Conservation (phyloP, 495 filamentous ascomycete species). For the Penicillium mononematosum region DNA sequence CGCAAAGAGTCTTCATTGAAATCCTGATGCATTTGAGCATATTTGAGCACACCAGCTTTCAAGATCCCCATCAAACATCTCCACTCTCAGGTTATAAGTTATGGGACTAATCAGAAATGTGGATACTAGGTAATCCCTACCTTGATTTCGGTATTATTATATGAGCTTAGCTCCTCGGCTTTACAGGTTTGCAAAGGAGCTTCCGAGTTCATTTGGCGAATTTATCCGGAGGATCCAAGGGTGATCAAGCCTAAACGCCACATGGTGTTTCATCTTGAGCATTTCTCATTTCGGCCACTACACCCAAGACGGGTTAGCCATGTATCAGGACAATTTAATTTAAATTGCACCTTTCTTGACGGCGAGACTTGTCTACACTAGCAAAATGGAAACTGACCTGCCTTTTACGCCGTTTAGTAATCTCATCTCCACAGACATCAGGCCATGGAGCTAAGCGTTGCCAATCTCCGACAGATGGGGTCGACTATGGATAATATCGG, state of each 20-base stretch:
- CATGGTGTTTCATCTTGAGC: slow-evolving; percentile 28
- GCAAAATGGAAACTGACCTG: slow-evolving; percentile 12
- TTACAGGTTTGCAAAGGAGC: slow-evolving; percentile 15
- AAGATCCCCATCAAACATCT: too few species aligned
- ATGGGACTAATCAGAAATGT: too few species aligned
- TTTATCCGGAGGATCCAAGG: slow-evolving; percentile 11
- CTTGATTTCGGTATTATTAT: too few species aligned
- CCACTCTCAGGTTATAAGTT: too few species aligned
- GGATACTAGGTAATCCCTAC: too few species aligned
- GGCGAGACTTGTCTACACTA: background rate
- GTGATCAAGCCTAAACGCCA: slow-evolving; percentile 12
- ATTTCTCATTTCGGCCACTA: slow-evolving; percentile 20
- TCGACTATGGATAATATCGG: background rate
- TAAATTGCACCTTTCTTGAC: slow-evolving; percentile 17
- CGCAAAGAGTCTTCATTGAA: too few species aligned
- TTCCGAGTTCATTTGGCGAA: slow-evolving; percentile 17
- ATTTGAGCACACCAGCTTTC: too few species aligned
- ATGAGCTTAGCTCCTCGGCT: background rate
- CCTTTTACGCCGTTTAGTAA: background rate
- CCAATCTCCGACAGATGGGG: slow-evolving; percentile 7
- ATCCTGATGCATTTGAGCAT: too few species aligned
- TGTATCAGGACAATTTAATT: slow-evolving; percentile 22
- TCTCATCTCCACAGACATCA: slow-evolving; percentile 9
- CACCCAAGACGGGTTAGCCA: slow-evolving; percentile 15
- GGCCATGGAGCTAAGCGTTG: background rate